Percentiles rank a stretch among this genome's conserved stretches.
These are phyloP conservation scores for Carex myosuroides DNA, from an alignment of 176 grass and related monocot genomes.

Conservation along the genomic window DNA sequence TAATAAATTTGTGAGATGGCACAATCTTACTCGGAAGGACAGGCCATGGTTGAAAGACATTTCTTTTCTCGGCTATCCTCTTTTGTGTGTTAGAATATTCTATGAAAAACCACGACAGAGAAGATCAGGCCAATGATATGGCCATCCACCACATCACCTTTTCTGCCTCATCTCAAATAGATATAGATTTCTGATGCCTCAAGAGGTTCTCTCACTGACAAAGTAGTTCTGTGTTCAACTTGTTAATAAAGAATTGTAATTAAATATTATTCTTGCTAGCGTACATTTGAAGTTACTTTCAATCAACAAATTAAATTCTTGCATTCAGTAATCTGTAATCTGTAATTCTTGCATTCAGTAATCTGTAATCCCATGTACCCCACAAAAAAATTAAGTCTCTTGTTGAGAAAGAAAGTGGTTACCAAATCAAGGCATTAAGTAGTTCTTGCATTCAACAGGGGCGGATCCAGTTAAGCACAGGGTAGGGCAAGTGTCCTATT, in stretches of 20 bases:
- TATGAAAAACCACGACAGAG: not conserved
- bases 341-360: too few relatives aligned
- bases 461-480: too few relatives aligned
- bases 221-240: not conserved
- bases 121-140: conserved; percentile 8
- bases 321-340: too few relatives aligned
- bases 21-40: not conserved
- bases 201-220: not conserved
- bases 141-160: conserved; percentile 1
- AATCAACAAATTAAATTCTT: too few relatives aligned
- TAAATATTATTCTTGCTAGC: not conserved
- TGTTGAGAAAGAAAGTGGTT: too few relatives aligned
- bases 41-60: conserved; percentile 1
- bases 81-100: not conserved
- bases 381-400: too few relatives aligned
- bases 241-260: not conserved
- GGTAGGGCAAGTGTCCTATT: too few relatives aligned
- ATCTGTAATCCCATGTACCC: too few relatives aligned
- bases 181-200: not conserved
- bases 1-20: not conserved
- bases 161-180: not conserved
- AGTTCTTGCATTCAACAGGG: too few relatives aligned
- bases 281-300: too few relatives aligned
- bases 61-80: conserved; percentile 5
- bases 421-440: too few relatives aligned